phyloP scores from a whole-genome alignment of 805 yeast species.

The Torulaspora franciscae region DNA sequence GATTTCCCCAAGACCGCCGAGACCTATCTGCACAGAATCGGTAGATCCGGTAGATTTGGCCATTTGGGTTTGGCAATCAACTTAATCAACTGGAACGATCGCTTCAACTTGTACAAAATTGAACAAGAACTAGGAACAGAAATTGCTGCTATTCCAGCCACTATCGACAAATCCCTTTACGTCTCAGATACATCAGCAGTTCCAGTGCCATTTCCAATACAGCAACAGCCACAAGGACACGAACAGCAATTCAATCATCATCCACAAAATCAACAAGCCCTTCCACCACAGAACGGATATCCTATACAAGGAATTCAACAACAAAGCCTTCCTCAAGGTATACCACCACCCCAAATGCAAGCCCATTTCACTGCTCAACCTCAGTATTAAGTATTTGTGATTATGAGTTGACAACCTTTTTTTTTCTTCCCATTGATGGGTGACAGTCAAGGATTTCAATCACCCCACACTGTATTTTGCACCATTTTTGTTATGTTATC shows the following conservation, averaged over 20 bases:
- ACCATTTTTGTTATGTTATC: neutral
- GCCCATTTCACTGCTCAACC: slow-evolving; percentile 13
- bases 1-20: slow-evolving; percentile 98
- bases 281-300: slow-evolving; percentile 17
- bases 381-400: neutral
- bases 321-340: slow-evolving; percentile 13
- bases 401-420: neutral
- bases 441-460: too few species aligned
- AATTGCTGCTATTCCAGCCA: slow-evolving; percentile 93
- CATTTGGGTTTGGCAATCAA: slow-evolving; percentile 97
- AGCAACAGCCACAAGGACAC: slow-evolving; percentile 30
- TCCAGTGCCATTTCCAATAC: slow-evolving; percentile 83
- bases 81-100: slow-evolving; percentile 93
- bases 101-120: slow-evolving; percentile 86
- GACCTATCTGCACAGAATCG: slow-evolving; percentile 95
- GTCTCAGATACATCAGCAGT: slow-evolving; percentile 73
- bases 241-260: slow-evolving; percentile 26
- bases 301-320: slow-evolving; percentile 23
- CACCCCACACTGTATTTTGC: too few species aligned
- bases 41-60: slow-evolving; percentile 98
- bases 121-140: slow-evolving; percentile 98
- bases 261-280: slow-evolving; percentile 28
- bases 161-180: slow-evolving; percentile 81
- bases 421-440: neutral
- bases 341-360: slow-evolving; percentile 17